A percentile compares a stretch with the other conserved stretches of the same genome.
phyloP scores from a whole-genome alignment of 225 moss, liverwort and hornwort genomes.

The Asterella californica region DNA sequence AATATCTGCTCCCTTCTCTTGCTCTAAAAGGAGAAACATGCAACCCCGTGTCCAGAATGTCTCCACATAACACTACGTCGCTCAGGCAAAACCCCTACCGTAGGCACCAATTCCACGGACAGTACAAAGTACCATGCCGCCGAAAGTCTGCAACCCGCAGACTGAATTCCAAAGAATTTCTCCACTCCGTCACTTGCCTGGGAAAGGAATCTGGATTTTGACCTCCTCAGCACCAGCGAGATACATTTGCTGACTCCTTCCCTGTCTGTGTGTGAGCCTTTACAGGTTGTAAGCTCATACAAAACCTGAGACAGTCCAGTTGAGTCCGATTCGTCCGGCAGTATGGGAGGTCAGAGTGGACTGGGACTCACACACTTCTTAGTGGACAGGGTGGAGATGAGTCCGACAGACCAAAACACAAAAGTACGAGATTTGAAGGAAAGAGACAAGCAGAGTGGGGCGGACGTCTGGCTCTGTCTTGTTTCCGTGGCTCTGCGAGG shows the following conservation, averaged over 20 bases:
- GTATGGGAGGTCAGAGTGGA: background rate
- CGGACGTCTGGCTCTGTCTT: background rate
- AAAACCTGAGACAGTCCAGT: background rate
- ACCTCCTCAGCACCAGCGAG: background rate
- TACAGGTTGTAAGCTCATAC: background rate
- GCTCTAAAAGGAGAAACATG: background rate
- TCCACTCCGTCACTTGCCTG: background rate
- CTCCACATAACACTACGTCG: background rate
- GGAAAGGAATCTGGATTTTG: background rate
- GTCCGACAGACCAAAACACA: background rate
- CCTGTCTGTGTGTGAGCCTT: background rate
- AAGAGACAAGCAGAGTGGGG: background rate
- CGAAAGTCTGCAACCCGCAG: background rate
- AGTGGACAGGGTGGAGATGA: background rate
- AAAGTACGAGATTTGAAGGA: background rate
- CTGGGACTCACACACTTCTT: background rate
- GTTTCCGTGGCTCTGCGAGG: background rate
- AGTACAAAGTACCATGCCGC: background rate
- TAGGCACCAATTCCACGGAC: background rate
- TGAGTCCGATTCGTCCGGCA: background rate
- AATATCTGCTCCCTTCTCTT: too few relatives aligned
- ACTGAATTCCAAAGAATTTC: slow-evolving; percentile 2
- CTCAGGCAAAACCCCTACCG: background rate
- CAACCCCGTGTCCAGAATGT: background rate
- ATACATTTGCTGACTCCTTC: background rate